phyloP scores from a whole-genome alignment of 1,284 basidiomycete genomes.

The Leccinum solheimii region DNA sequence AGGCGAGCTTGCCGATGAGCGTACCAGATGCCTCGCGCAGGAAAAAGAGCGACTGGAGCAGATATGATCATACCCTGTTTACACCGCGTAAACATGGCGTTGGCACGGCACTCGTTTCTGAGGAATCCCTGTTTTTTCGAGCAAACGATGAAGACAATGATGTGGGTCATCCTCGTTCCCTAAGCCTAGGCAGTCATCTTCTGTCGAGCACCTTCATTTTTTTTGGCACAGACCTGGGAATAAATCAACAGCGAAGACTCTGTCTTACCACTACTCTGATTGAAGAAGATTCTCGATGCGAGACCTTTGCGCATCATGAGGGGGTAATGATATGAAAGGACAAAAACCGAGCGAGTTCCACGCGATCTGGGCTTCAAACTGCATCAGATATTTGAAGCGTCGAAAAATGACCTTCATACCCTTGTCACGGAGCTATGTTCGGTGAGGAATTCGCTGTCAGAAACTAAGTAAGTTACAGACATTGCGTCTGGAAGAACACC shows the following conservation, averaged over 20 bases:
- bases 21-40: constrained; percentile 37
- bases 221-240: constrained; percentile 42
- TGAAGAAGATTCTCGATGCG: constrained; percentile 52
- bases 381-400: neutral
- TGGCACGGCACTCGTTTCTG: constrained; percentile 49
- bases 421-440: constrained; percentile 21
- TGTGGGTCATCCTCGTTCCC: constrained; percentile 47
- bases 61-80: constrained; percentile 46
- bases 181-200: constrained; percentile 20
- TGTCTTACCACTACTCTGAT: constrained; percentile 49
- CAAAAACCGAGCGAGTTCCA: constrained; percentile 25
- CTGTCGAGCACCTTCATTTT: constrained; percentile 20
- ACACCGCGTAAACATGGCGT: constrained; percentile 70
- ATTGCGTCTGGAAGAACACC: constrained; percentile 44
- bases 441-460: constrained; percentile 33
- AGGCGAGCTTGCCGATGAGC: constrained; percentile 50
- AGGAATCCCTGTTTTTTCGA: constrained; percentile 50
- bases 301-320: constrained; percentile 60
- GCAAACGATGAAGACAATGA: constrained; percentile 63
- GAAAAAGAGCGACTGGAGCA: constrained; percentile 51
- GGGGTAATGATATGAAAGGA: constrained; percentile 38
- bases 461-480: constrained; percentile 36
- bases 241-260: constrained; percentile 63
- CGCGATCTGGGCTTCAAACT: constrained; percentile 28
- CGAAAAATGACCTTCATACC: constrained; percentile 19